phyloP scores from a whole-genome alignment of 2,329 filamentous ascomycete genomes.

The Periconia sp. region DNA sequence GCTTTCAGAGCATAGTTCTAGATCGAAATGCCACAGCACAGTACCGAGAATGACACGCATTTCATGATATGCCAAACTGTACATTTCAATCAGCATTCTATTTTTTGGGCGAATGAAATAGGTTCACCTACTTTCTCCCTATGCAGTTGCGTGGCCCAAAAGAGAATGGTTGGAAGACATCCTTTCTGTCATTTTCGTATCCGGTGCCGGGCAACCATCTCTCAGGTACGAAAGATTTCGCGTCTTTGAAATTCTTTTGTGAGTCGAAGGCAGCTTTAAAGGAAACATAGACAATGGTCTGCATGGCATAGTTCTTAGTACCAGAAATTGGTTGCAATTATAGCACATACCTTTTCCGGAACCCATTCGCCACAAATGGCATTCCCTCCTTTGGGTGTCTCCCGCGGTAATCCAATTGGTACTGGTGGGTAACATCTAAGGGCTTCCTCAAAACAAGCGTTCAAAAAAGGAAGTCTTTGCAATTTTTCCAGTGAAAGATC shows the following conservation, averaged over 20 bases:
- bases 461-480: slow-evolving; percentile 38
- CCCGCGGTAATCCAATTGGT: slow-evolving; percentile 35
- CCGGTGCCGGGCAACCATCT: slow-evolving; percentile 39
- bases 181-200: slow-evolving; percentile 31
- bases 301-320: neutral
- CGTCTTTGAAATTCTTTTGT: slow-evolving; percentile 36
- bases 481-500: slow-evolving; percentile 40
- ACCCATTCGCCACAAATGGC: slow-evolving; percentile 40
- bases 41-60: slow-evolving; percentile 46
- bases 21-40: slow-evolving; percentile 42
- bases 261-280: slow-evolving; percentile 20
- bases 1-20: slow-evolving; percentile 38
- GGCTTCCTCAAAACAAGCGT: slow-evolving; percentile 46
- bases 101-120: neutral
- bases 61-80: slow-evolving; percentile 42
- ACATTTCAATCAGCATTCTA: slow-evolving; percentile 5
- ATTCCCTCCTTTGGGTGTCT: slow-evolving; percentile 39
- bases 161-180: slow-evolving; percentile 47
- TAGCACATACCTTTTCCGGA: slow-evolving; percentile 27
- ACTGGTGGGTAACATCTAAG: slow-evolving; percentile 48
- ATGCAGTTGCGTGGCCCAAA: slow-evolving; percentile 45
- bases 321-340: neutral
- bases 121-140: slow-evolving; percentile 37
- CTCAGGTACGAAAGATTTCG: slow-evolving; percentile 44
- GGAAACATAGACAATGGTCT: slow-evolving; percentile 17